Conservation (phyloP, 192 early-diverging fungal species). For the Coemansia reversa region DNA sequence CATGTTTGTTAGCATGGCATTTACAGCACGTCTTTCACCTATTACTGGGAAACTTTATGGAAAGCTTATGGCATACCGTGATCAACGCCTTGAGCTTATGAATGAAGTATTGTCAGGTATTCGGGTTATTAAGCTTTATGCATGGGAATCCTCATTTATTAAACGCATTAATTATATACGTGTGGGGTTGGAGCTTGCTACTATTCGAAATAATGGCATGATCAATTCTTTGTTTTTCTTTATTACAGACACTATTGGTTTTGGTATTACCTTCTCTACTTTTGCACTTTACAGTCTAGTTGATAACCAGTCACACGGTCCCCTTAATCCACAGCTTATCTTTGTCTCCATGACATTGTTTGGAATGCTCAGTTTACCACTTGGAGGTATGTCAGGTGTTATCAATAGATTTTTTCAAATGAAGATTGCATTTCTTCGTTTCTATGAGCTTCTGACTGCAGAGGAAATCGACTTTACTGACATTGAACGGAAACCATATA, state of each 20-base stretch:
- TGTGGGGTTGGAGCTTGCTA: constrained; percentile 73
- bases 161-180: constrained; percentile 63
- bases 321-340: constrained; percentile 66
- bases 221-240: constrained; percentile 71
- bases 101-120: constrained; percentile 89
- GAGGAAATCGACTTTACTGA: neutral
- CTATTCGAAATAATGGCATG: constrained; percentile 71
- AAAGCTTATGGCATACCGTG: constrained; percentile 85
- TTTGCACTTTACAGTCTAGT: constrained; percentile 71
- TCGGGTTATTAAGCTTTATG: constrained; percentile 94
- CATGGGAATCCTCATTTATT: constrained; percentile 85
- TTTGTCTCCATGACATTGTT: constrained; percentile 91
- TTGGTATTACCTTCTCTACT: constrained; percentile 81
- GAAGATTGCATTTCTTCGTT: neutral
- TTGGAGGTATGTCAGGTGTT: constrained; percentile 84
- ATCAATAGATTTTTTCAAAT: constrained; percentile 31
- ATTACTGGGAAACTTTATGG: constrained; percentile 70
- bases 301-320: constrained; percentile 51
- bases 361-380: constrained; percentile 51
- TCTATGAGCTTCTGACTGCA: neutral
- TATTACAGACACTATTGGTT: constrained; percentile 80
- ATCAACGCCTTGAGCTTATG: constrained; percentile 69
- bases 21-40: constrained; percentile 67
- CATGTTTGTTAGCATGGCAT: constrained; percentile 77
- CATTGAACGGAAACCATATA: neutral